These are phyloP conservation scores for Didymosphaeria variabile DNA, from an alignment of 2,329 filamentous ascomycete genomes.

Conservation along the genomic window DNA sequence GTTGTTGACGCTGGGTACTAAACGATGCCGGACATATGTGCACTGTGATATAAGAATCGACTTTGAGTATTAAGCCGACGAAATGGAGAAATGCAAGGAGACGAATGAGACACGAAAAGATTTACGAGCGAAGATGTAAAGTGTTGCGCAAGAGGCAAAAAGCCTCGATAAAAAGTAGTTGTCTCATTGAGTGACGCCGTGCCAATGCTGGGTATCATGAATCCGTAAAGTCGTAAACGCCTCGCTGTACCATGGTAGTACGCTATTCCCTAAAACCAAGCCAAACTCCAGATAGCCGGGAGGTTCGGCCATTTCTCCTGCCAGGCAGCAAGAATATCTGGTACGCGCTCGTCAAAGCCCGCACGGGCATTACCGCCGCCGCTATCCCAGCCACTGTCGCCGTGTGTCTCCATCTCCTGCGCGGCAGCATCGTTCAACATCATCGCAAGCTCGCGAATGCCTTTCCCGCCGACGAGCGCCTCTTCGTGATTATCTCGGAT, in stretches of 20 bases:
- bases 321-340: constrained; percentile 90
- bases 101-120: too few relatives aligned
- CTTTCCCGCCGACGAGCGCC: constrained; percentile 86
- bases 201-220: constrained; percentile 19
- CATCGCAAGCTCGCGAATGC: constrained; percentile 90
- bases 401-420: constrained; percentile 76
- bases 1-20: too few relatives aligned
- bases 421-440: constrained; percentile 81
- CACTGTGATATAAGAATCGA: too few relatives aligned
- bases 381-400: constrained; percentile 72
- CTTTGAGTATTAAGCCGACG: too few relatives aligned
- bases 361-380: constrained; percentile 66
- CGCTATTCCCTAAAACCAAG: constrained; percentile 75
- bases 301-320: constrained; percentile 93
- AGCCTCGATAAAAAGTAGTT: background rate
- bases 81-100: too few relatives aligned
- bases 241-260: background rate
- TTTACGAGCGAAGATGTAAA: too few relatives aligned
- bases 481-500: constrained; percentile 99
- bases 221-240: constrained; percentile 10
- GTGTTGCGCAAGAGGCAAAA: background rate
- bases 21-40: too few relatives aligned
- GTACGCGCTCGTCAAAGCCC: constrained; percentile 91
- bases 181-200: constrained; percentile 14
- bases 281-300: constrained; percentile 91